Percentiles rank a stretch among this genome's conserved stretches.
Conservation (phyloP, 306 rosid genomes). For the Lotus japonicus region DNA sequence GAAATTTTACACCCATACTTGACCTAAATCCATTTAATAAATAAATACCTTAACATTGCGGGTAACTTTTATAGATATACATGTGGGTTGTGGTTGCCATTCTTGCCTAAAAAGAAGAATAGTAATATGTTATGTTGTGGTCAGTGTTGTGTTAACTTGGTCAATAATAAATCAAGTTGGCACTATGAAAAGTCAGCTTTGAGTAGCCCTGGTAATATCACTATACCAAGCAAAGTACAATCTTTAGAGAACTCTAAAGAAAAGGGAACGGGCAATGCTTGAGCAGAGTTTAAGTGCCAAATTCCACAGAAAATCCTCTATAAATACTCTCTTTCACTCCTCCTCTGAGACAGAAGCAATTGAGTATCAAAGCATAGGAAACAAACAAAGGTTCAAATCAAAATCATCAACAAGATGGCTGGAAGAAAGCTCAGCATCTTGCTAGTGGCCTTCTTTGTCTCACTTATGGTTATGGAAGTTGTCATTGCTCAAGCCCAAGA, state of each 20-base stretch:
- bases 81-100: no score
- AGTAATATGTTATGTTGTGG: no score
- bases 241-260: neutral
- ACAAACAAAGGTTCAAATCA: neutral
- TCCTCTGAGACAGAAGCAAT: constrained; percentile 2
- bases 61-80: no score
- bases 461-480: constrained; percentile 35
- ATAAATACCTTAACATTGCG: no score
- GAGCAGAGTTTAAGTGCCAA: constrained; percentile 30
- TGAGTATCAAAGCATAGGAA: constrained; percentile 23
- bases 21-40: no score
- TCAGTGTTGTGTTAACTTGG: constrained; percentile 1
- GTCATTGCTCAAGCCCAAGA: constrained; percentile 35
- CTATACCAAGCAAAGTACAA: constrained; percentile 18
- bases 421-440: constrained; percentile 24
- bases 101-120: no score
- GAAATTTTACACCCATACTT: no score
- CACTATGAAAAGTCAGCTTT: neutral
- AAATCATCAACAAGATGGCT: constrained; percentile 33
- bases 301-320: neutral
- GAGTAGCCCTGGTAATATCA: neutral
- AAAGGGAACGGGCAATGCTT: constrained; percentile 24
- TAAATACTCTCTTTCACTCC: constrained; percentile 3
- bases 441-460: constrained; percentile 28
- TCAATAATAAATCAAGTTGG: constrained; percentile 1